Conservation (phyloP, 208 protist genomes). For the Sergeia podlipaevii region DNA sequence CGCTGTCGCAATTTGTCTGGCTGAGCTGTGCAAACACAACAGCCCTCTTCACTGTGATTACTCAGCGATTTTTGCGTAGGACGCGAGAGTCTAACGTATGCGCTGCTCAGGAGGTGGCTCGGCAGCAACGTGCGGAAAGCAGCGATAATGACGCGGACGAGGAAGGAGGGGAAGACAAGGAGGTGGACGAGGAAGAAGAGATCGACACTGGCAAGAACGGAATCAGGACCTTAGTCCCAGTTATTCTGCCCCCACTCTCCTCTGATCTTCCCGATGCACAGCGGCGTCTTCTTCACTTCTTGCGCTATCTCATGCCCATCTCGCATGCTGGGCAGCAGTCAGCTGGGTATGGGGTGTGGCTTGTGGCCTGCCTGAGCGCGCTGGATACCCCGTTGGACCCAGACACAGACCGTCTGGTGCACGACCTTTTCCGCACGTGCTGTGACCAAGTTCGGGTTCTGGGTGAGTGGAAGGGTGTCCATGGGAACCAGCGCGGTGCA, state of each 20-base stretch:
- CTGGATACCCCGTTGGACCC: constrained; percentile 77
- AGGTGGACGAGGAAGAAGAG: neutral
- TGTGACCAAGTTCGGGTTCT: constrained; percentile 67
- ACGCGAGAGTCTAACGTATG: constrained; percentile 10
- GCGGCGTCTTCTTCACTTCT: constrained; percentile 18
- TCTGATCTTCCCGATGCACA: neutral
- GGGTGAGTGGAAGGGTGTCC: constrained; percentile 29
- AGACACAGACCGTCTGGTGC: constrained; percentile 66
- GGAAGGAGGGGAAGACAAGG: neutral
- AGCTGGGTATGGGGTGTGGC: constrained; percentile 62
- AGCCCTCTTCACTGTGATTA: constrained; percentile 44
- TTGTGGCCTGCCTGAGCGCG: constrained; percentile 45
- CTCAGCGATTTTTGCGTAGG: constrained; percentile 37
- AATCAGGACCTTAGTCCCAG: neutral
- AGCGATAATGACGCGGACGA: neutral
- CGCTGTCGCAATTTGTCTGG: constrained; percentile 49
- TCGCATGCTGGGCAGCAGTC: neutral
- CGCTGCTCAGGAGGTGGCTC: neutral
- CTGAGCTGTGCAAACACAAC: constrained; percentile 50
- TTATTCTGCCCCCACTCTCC: neutral
- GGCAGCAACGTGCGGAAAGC: constrained; percentile 4
- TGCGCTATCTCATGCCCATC: constrained; percentile 45
- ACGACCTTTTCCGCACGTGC: constrained; percentile 59
- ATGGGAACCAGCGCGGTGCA: constrained; percentile 33
- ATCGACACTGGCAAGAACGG: neutral